phyloP scores from a whole-genome alignment of 805 yeast genomes.

The Cyberlindnera maritima region DNA sequence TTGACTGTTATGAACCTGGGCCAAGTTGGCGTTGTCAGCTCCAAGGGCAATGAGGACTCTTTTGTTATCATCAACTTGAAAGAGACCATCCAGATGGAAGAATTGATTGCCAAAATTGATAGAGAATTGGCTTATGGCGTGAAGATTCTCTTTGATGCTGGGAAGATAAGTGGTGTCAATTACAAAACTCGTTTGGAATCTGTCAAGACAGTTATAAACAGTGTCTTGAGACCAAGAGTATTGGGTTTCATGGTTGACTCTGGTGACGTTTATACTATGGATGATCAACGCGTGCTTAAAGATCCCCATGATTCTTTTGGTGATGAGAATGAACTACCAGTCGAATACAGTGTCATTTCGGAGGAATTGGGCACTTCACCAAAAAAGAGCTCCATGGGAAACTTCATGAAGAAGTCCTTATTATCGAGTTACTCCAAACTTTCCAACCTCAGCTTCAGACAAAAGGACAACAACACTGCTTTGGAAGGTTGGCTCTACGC shows the following conservation, averaged over 20 bases:
- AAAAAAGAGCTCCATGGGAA: constrained; percentile 2
- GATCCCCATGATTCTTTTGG: not conserved
- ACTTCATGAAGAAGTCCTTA: constrained; percentile 4
- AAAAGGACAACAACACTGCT: not conserved
- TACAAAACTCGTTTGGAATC: constrained; percentile 3
- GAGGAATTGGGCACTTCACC: constrained; percentile 3
- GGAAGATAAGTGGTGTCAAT: not conserved
- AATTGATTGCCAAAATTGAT: not conserved
- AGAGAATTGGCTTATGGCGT: not conserved
- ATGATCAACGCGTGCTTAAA: not conserved
- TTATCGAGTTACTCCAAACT: constrained; percentile 6
- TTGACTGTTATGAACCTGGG: constrained; percentile 11
- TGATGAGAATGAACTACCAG: constrained; percentile 4
- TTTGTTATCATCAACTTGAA: constrained; percentile 4
- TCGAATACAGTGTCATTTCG: constrained; percentile 6
- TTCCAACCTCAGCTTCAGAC: not conserved
- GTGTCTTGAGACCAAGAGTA: not conserved
- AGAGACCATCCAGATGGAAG: not conserved
- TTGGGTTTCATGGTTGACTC: constrained; percentile 14
- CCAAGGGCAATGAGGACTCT: constrained; percentile 8
- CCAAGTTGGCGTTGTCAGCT: constrained; percentile 10
- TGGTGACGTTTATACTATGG: constrained; percentile 8
- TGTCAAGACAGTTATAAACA: not conserved
- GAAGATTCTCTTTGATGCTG: constrained; percentile 8
- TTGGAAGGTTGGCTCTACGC: constrained; percentile 6